Evolutionary conservation across 495 filamentous ascomycete genomes (phyloP).

Genomic region (Barbatosphaeria neglecta): DNA sequence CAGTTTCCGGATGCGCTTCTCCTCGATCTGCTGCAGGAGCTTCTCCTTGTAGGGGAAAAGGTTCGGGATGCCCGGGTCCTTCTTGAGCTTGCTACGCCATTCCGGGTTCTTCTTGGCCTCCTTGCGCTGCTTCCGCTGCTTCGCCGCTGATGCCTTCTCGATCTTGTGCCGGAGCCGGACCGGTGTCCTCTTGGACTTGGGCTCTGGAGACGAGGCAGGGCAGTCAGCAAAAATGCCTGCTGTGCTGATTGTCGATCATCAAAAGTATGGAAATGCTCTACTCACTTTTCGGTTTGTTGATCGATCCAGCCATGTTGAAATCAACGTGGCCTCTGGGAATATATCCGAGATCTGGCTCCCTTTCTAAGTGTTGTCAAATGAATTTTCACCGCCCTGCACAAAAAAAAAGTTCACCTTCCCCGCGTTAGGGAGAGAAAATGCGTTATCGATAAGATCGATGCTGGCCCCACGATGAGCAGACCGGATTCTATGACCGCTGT

Average conservation of each 20-base stretch:
- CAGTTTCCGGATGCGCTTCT: slow-evolving; percentile 62
- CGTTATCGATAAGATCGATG: not conserved
- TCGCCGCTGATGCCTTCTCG: slow-evolving; percentile 81
- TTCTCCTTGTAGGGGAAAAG: slow-evolving; percentile 97
- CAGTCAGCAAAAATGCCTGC: slow-evolving; percentile 5
- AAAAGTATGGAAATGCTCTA: not conserved
- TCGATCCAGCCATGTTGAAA: slow-evolving; percentile 33
- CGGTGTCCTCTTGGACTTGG: slow-evolving; percentile 83
- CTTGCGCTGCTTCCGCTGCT: slow-evolving; percentile 82
- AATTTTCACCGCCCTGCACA: not conserved
- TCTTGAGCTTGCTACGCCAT: slow-evolving; percentile 88
- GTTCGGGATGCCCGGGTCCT: slow-evolving; percentile 94
- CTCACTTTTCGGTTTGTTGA: slow-evolving; percentile 43
- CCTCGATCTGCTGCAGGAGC: slow-evolving; percentile 87
- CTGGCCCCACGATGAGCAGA: not conserved
- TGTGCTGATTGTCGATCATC: slow-evolving; percentile 1
- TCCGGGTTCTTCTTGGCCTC: slow-evolving; percentile 88
- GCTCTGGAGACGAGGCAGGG: slow-evolving; percentile 55
- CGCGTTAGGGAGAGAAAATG: not conserved
- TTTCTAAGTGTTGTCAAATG: too few relatives aligned
- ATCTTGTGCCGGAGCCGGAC: slow-evolving; percentile 90
- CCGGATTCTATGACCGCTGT: too few relatives aligned
- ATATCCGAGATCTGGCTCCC: too few relatives aligned
- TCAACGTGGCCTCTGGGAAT: too few relatives aligned
- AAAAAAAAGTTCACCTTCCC: not conserved